A percentile compares a stretch with the other conserved stretches of the same genome.
These are phyloP conservation scores for Gonapodya prolifera DNA, from an alignment of 192 early-diverging fungal genomes.

Conservation along the genomic window DNA sequence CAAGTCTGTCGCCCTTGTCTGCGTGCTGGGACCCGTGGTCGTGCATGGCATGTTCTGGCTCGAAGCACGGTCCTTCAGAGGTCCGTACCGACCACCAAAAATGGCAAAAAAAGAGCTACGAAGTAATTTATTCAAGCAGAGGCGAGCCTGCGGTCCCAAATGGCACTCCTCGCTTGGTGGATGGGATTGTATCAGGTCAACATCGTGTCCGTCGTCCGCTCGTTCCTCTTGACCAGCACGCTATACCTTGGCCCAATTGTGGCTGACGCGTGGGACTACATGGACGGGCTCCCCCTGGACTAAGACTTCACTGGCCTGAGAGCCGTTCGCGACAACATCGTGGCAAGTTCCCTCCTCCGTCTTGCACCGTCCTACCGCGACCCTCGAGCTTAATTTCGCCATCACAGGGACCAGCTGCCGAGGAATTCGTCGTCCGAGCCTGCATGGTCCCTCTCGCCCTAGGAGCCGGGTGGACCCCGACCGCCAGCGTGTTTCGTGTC, in stretches of 20 bases:
- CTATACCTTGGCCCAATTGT: constrained; percentile 47
- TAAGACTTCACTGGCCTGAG: constrained; percentile 14
- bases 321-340: constrained; percentile 27
- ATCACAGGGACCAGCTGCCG: constrained; percentile 56
- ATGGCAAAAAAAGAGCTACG: not conserved
- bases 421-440: constrained; percentile 62
- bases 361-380: not conserved
- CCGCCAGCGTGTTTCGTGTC: constrained; percentile 30
- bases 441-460: constrained; percentile 46
- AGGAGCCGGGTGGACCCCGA: constrained; percentile 20
- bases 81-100: not conserved
- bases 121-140: not conserved
- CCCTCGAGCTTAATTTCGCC: no score
- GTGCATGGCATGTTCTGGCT: constrained; percentile 14
- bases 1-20: constrained; percentile 28
- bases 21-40: constrained; percentile 18
- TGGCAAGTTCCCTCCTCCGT: constrained; percentile 18
- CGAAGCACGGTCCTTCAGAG: constrained; percentile 3
- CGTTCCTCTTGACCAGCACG: constrained; percentile 24
- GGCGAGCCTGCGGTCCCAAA: not conserved
- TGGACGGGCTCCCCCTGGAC: constrained; percentile 19
- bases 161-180: constrained; percentile 6
- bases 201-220: constrained; percentile 11
- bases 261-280: constrained; percentile 22
- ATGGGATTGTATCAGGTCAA: constrained; percentile 7